Conservation (phyloP, 169 alveolate species). For the Plasmodium reichenowi region DNA sequence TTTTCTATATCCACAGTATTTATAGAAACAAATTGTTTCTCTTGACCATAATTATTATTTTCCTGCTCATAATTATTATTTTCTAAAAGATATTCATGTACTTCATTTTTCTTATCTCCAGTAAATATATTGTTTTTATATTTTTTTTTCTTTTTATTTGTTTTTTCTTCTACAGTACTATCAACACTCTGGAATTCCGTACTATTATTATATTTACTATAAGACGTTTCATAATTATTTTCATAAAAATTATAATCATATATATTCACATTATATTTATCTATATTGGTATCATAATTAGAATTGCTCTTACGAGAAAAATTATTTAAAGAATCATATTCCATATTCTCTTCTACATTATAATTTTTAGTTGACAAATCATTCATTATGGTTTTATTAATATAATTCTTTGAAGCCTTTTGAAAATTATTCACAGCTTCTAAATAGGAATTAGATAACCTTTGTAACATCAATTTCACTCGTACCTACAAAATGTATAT, state of each 20-base stretch:
- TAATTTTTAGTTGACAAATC: conserved; percentile 47
- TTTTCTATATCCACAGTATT: conserved; percentile 69
- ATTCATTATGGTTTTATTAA: conserved; percentile 44
- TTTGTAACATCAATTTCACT: conserved; percentile 54
- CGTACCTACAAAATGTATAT: conserved; percentile 16
- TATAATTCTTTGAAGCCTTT: conserved; percentile 68
- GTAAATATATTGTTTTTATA: conserved; percentile 61
- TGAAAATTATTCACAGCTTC: conserved; percentile 61
- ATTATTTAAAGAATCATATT: conserved; percentile 30
- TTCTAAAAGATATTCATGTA: conserved; percentile 53
- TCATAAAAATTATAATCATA: conserved; percentile 74
- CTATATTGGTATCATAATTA: conserved; percentile 46
- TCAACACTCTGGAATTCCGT: conserved; percentile 5
- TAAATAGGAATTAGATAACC: conserved; percentile 38
- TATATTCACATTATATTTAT: conserved; percentile 61
- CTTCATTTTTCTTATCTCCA: conserved; percentile 37
- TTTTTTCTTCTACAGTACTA: conserved; percentile 4
- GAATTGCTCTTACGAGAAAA: conserved; percentile 70
- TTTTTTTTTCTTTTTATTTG: conserved; percentile 40
- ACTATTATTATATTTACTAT: conserved; percentile 2
- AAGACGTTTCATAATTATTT: conserved; percentile 40
- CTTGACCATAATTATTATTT: conserved; percentile 14
- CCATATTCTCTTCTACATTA: conserved; percentile 18
- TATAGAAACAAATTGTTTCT: conserved; percentile 49
- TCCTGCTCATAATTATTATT: conserved; percentile 42